These are phyloP conservation scores for Aspergillus versicolor DNA, from an alignment of 2,329 filamentous ascomycete species.

Conservation along the genomic window DNA sequence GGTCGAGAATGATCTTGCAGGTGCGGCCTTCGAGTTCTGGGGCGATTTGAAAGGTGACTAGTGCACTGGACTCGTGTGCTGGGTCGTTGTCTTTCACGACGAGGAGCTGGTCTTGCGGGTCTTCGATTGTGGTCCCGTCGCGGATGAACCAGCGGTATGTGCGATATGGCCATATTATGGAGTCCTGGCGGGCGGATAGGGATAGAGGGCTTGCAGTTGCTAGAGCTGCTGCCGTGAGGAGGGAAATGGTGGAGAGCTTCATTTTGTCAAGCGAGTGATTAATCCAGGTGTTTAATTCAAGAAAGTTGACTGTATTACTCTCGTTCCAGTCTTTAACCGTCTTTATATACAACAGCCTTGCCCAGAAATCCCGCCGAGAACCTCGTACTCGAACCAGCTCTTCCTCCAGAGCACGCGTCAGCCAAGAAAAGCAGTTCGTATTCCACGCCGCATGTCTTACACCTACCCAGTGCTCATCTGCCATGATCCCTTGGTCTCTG, in stretches of 20 bases:
- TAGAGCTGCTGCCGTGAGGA: neutral
- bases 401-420: neutral
- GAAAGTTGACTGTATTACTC: neutral
- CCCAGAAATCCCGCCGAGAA: neutral
- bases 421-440: neutral
- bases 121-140: slow-evolving; percentile 18
- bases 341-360: neutral
- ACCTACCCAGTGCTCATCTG: neutral
- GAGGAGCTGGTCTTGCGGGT: slow-evolving; percentile 23
- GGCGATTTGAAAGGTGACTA: slow-evolving; percentile 24
- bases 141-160: slow-evolving; percentile 26
- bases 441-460: neutral
- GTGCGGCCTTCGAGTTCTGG: slow-evolving; percentile 14
- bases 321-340: neutral
- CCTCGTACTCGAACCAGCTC: neutral
- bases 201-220: slow-evolving; percentile 7
- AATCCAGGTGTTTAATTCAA: too few relatives aligned
- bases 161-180: slow-evolving; percentile 18
- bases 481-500: neutral
- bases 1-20: slow-evolving; percentile 25
- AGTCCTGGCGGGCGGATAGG: slow-evolving; percentile 10
- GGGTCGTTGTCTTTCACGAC: slow-evolving; percentile 23
- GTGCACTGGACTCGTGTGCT: slow-evolving; percentile 21
- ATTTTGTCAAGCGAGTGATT: slow-evolving; percentile 1
- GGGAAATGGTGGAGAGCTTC: slow-evolving; percentile 3